Evolutionary conservation across 106 monocot species (phyloP), one percentile per base, ranked within the genome.

Genomic region (Dendrobium officinale): DNA sequence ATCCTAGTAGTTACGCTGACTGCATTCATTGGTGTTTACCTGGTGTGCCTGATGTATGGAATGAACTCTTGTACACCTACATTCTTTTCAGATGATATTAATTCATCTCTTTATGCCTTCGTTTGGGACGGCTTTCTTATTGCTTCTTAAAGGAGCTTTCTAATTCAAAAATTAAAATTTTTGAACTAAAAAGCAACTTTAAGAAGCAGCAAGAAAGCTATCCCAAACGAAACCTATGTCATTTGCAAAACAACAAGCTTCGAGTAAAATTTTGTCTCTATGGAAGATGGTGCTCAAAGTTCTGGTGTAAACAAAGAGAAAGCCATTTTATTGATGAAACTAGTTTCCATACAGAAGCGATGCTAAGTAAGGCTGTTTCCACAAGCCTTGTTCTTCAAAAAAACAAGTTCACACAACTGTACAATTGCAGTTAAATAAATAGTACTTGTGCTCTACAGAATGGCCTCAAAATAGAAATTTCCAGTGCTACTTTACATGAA

Each of bases 21-120:
- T 95, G 95, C 75, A 92, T 90, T 51, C 95, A 95, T 67, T 95
- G 92, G 95, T 95, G 90, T 86, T 90, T 95, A 47, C 95, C 95
- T 33, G 95, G 95, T 13, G 92, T 95, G 13, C 95, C 95, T 72
- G 95, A 92, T 79, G 87, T 92, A 27, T 90, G 95, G 95, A 95
- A 95, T 79, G 84, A 95, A 78, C 77, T 95, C 61, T 79, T 95
- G 56, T 92, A 85, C 79, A 88, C 89, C 4, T 81, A 89, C 59
- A 84, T 95, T 74, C 83, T 87, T 77, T 81, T 84, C 16, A 61
- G 61, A 79, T 78, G 49, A 76, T 49, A 5, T 7, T 24, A 10
- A 15, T 66, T 22, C 2, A 11, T 22, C 37, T 44, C 44, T 29
- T 29, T 29, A 29, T 31, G 31, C 31, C 31, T 31, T 31, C 31